phyloP scores from a whole-genome alignment of 2,329 filamentous ascomycete species.

The Neonectria coccinea region DNA sequence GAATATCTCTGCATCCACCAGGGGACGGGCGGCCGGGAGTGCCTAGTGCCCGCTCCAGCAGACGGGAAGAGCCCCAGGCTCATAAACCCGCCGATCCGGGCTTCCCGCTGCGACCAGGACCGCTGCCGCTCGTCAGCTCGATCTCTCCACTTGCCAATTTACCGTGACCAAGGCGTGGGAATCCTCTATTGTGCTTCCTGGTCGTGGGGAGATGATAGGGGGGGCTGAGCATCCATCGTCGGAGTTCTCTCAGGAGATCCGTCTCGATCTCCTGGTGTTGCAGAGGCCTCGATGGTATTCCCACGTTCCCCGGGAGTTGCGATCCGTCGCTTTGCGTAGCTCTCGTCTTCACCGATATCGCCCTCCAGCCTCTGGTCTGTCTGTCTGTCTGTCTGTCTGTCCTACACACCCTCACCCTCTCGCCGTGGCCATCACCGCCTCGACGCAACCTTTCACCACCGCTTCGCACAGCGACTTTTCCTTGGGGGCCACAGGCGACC shows the following conservation, averaged over 20 bases:
- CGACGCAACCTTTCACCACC: neutral
- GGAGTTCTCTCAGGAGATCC: neutral
- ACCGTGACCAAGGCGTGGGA: slow-evolving; percentile 24
- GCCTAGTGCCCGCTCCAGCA: slow-evolving; percentile 24
- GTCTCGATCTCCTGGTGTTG: neutral
- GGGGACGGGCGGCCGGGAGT: slow-evolving; percentile 18
- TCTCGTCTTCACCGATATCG: slow-evolving; percentile 14
- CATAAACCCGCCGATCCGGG: slow-evolving; percentile 21
- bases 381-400: neutral
- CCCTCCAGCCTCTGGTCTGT: neutral
- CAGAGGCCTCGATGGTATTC: neutral
- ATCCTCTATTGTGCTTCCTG: slow-evolving; percentile 5
- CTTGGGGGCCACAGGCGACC: slow-evolving; percentile 6
- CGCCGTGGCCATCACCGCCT: slow-evolving; percentile 13
- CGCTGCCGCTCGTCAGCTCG: too few species aligned
- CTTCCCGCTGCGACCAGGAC: slow-evolving; percentile 17
- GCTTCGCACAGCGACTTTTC: neutral
- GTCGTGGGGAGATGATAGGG: slow-evolving; percentile 4
- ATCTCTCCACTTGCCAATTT: slow-evolving; percentile 25
- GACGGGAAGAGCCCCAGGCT: slow-evolving; percentile 4
- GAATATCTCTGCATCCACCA: neutral
- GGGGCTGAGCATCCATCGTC: neutral
- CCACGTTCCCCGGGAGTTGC: neutral
- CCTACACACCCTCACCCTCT: slow-evolving; percentile 6
- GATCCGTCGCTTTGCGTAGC: neutral